Percentiles rank a stretch among this genome's conserved stretches.
These are phyloP conservation scores for Rhododendron ferrugineum DNA, from an alignment of 148 eudicot genomes.

Conservation along the genomic window DNA sequence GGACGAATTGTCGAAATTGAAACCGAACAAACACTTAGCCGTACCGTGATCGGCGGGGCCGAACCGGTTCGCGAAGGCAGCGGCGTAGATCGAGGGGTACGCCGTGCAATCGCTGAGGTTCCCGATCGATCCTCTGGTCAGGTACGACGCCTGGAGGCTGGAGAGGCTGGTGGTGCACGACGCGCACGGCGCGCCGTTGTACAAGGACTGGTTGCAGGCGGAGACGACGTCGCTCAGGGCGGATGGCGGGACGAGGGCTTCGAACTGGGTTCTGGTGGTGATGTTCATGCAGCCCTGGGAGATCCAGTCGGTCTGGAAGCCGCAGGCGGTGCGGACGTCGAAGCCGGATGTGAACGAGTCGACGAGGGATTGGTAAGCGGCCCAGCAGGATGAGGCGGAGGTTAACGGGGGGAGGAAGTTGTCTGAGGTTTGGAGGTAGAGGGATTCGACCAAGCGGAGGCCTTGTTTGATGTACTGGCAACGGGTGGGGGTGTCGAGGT, in stretches of 20 bases:
- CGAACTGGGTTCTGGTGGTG: constrained; percentile 47
- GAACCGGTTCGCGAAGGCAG: constrained; percentile 38
- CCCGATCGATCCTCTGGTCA: constrained; percentile 33
- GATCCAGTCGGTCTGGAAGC: constrained; percentile 47
- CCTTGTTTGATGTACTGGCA: constrained; percentile 55
- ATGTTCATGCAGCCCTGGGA: constrained; percentile 69
- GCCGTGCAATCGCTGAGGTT: constrained; percentile 59
- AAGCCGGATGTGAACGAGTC: constrained; percentile 32
- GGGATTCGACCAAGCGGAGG: constrained; percentile 56
- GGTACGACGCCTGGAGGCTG: constrained; percentile 36
- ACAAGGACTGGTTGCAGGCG: constrained; percentile 52
- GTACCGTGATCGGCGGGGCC: constrained; percentile 74
- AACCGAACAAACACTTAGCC: constrained; percentile 42
- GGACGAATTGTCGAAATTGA: constrained; percentile 16
- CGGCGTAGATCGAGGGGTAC: constrained; percentile 55
- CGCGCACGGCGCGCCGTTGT: constrained; percentile 47
- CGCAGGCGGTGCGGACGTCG: constrained; percentile 43
- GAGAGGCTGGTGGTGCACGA: constrained; percentile 24
- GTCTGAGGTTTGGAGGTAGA: constrained; percentile 43
- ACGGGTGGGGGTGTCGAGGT: constrained; percentile 12
- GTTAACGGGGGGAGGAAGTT: constrained; percentile 44
- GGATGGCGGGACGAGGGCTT: constrained; percentile 21
- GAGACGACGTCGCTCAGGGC: constrained; percentile 20
- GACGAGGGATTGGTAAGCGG: constrained; percentile 38
- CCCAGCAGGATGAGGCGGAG: constrained; percentile 66